Conservation (phyloP, 331 rosid genomes). For the Pyracantha coccinea region DNA sequence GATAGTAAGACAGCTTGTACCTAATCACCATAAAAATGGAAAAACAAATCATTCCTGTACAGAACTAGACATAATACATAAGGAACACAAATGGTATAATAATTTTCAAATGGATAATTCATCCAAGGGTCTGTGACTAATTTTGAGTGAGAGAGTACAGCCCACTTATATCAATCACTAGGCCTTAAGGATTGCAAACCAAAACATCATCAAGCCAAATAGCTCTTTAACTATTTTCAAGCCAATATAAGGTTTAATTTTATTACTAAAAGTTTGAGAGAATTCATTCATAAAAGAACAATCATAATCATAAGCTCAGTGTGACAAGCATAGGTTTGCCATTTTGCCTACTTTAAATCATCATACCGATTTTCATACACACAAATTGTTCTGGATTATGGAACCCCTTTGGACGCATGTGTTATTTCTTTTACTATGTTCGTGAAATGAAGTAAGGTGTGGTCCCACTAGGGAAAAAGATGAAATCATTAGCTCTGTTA, state of each 20-base stretch:
- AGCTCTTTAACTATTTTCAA: background rate
- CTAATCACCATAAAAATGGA: slow-evolving; percentile 32
- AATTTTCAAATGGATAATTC: background rate
- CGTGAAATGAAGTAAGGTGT: background rate
- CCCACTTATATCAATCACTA: background rate
- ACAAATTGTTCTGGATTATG: background rate
- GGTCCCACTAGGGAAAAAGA: background rate
- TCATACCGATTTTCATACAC: background rate
- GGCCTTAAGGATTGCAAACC: background rate
- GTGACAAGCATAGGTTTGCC: background rate
- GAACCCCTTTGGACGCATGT: background rate
- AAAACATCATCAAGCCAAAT: background rate
- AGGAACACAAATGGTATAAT: background rate
- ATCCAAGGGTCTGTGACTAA: background rate
- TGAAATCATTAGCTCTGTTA: background rate
- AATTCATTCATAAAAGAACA: background rate
- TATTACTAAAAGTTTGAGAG: background rate
- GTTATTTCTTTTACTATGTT: background rate
- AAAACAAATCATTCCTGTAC: background rate
- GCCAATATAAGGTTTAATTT: background rate
- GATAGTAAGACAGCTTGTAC: slow-evolving; percentile 92
- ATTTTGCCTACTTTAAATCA: background rate
- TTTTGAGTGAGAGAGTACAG: background rate
- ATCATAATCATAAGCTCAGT: background rate
- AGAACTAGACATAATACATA: background rate